Evolutionary conservation across 768 basidiomycete genomes (phyloP).

Genomic region (Boletus insuetus): DNA sequence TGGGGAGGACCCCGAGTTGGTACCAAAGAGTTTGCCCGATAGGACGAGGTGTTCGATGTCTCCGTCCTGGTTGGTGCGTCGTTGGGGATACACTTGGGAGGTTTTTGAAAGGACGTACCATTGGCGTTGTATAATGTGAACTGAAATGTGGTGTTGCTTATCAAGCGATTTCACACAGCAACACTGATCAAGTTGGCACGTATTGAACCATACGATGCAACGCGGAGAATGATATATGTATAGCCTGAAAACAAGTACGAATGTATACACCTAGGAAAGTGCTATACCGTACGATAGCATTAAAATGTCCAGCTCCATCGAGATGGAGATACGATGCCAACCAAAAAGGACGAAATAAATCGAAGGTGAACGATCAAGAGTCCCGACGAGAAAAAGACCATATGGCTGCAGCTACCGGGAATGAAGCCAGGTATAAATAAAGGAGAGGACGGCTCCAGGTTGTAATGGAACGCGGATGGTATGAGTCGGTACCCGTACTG

Average conservation of each 20-base stretch:
- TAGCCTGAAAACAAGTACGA: neutral
- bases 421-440: slow-evolving; percentile 1
- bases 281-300: slow-evolving; percentile 7
- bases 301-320: slow-evolving; percentile 22
- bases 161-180: slow-evolving; percentile 3
- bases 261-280: neutral
- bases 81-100: neutral
- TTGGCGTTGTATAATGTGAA: neutral
- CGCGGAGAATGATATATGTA: neutral
- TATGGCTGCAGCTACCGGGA: neutral
- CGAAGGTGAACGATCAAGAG: slow-evolving; percentile 6
- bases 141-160: slow-evolving; percentile 5
- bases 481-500: slow-evolving; percentile 1
- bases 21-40: slow-evolving; percentile 73
- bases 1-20: slow-evolving; percentile 55
- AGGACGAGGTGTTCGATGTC: slow-evolving; percentile 72
- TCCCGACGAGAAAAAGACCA: neutral
- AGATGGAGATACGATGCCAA: slow-evolving; percentile 12
- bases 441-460: slow-evolving; percentile 17
- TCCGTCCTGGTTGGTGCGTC: slow-evolving; percentile 26
- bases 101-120: slow-evolving; percentile 12
- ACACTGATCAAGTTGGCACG: no score
- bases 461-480: slow-evolving; percentile 3
- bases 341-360: neutral
- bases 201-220: no score